Evolutionary conservation across 768 basidiomycete species (phyloP).

Genomic region (Lactarius quietus): DNA sequence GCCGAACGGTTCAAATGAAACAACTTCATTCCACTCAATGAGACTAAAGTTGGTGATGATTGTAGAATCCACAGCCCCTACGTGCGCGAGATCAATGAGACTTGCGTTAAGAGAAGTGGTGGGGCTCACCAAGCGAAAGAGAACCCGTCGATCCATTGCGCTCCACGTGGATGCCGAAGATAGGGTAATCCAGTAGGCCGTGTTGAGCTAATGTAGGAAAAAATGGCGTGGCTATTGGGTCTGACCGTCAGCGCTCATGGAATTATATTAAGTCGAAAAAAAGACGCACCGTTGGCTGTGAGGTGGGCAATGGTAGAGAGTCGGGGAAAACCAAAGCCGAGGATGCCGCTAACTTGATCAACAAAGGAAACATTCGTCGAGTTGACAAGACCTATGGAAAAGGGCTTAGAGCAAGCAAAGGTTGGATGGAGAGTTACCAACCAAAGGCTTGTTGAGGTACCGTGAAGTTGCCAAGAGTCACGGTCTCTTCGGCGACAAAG

Average conservation of each 20-base stretch:
- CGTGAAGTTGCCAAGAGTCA: slow-evolving; percentile 58
- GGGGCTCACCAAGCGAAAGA: slow-evolving; percentile 54
- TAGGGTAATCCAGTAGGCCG: slow-evolving; percentile 65
- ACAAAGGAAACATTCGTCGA: slow-evolving; percentile 58
- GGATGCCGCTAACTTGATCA: slow-evolving; percentile 63
- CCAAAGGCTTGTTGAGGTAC: slow-evolving; percentile 64
- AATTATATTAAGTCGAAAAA: neutral
- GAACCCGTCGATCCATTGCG: slow-evolving; percentile 54
- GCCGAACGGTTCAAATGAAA: slow-evolving; percentile 65
- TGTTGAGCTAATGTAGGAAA: slow-evolving; percentile 57
- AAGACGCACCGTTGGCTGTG: slow-evolving; percentile 46
- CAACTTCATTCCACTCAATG: slow-evolving; percentile 72
- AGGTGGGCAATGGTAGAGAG: slow-evolving; percentile 55
- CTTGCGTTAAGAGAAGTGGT: neutral
- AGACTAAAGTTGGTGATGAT: slow-evolving; percentile 56
- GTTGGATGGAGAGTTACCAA: slow-evolving; percentile 32
- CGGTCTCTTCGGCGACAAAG: slow-evolving; percentile 64
- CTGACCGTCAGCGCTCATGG: neutral
- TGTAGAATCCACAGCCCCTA: slow-evolving; percentile 74
- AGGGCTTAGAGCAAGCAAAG: neutral
- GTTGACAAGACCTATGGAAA: slow-evolving; percentile 52
- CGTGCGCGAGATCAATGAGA: slow-evolving; percentile 3
- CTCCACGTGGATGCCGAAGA: slow-evolving; percentile 70
- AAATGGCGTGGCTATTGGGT: slow-evolving; percentile 60
- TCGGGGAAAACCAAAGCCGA: slow-evolving; percentile 75